Evolutionary conservation across 257 asterid genomes (phyloP), one percentile per base, ranked within the genome.

Genomic region (Thymus mandschuricus): DNA sequence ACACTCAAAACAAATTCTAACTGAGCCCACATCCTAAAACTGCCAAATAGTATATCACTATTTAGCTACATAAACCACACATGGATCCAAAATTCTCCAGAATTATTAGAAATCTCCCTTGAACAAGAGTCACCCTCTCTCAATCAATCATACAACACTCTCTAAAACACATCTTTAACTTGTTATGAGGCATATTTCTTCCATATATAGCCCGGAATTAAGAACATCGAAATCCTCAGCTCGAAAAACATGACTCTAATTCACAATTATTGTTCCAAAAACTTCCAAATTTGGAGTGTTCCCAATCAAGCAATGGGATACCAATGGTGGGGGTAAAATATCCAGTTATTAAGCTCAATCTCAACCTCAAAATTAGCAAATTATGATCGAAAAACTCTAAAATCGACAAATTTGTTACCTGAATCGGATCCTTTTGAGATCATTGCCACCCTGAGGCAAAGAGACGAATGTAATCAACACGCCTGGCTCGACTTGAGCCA

Each of bases 401-500:
- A 45, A 40, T 15, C 8, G 15, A 29, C 28, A 59, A 72, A 41
- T 51, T 28, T 21, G 41, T 63, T 81, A 95, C 99, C 98, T 89
- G 86, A 95, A 95, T 46, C 93, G 89, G 79, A 95, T 95, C 68
- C 95, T 81, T 75, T 86, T 95, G 68, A 95, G 96, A 77, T 89
- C 96, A 73, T 95, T 95, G 49, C 99, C 99, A 66, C 96, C 97
- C 2, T 82, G 83, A 55, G 93, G 91, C 80, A 89, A 82, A 1
- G 98, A 85, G 74, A 95, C 84, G 60, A 95, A 92, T 1, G 99
- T 88, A 79, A 95, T 95, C 29, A 89, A 77, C 61, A 95, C 99
- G 27, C 99, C 98, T 1, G 99, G 98, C 81, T 95, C 99, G 51
- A 89, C 98, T 80, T 95, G 99, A 55, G 99, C 99, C 48, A 90